These are phyloP conservation scores for Xylaria arbuscula DNA, from an alignment of 2,329 filamentous ascomycete genomes.

Conservation along the genomic window DNA sequence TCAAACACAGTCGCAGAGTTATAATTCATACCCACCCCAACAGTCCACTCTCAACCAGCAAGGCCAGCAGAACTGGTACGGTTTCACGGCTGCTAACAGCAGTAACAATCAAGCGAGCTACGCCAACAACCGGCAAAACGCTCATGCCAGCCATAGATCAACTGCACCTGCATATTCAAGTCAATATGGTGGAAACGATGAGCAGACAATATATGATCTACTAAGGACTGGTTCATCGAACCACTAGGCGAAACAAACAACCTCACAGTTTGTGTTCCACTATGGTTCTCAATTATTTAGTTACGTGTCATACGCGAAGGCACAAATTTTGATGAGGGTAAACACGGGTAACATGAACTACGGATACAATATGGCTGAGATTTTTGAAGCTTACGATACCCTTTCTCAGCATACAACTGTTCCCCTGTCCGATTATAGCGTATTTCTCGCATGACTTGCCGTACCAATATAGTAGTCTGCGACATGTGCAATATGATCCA, in stretches of 20 bases:
- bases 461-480: not conserved
- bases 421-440: not conserved
- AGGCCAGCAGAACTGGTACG: constrained; percentile 53
- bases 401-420: constrained; percentile 4
- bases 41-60: constrained; percentile 41
- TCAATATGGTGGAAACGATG: constrained; percentile 43
- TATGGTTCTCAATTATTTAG: not conserved
- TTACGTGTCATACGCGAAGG: constrained; percentile 4
- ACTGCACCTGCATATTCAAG: constrained; percentile 39
- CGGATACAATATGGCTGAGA: not conserved
- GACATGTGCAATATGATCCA: not conserved
- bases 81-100: constrained; percentile 45
- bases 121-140: constrained; percentile 40
- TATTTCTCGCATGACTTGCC: not conserved
- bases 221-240: constrained; percentile 41
- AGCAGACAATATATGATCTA: constrained; percentile 47
- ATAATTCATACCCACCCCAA: constrained; percentile 47
- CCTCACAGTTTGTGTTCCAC: not conserved
- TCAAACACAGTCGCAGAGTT: constrained; percentile 48
- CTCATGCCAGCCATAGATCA: constrained; percentile 42
- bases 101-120: constrained; percentile 41
- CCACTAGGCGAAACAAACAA: constrained; percentile 32
- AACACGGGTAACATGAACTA: not conserved
- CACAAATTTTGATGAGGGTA: not conserved
- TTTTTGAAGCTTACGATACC: constrained; percentile 14